A percentile compares a stretch with the other conserved stretches of the same genome.
These are phyloP conservation scores for Piper longum DNA, from an alignment of 164 flowering plant species.

Conservation along the genomic window DNA sequence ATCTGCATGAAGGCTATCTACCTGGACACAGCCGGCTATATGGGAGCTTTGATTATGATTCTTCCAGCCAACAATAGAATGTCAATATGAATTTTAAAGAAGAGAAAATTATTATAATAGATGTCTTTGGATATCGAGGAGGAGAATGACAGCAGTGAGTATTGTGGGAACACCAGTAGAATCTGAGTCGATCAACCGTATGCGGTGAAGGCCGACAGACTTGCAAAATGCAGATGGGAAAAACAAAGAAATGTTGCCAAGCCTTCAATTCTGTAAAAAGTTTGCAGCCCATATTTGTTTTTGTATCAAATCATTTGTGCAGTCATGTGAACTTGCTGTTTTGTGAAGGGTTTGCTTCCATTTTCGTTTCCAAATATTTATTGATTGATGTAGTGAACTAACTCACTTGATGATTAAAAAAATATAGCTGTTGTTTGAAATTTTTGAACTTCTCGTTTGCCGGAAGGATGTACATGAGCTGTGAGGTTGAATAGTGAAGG, in stretches of 20 bases:
- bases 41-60: slow-evolving; percentile 19
- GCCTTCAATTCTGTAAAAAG: slow-evolving; percentile 12
- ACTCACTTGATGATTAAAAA: no score
- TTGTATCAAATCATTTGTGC: neutral
- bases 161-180: slow-evolving; percentile 59
- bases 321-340: no score
- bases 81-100: slow-evolving; percentile 60
- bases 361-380: no score
- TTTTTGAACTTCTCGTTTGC: no score
- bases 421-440: no score
- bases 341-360: no score
- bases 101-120: slow-evolving; percentile 58
- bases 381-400: no score
- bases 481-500: no score
- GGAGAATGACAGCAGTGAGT: slow-evolving; percentile 45
- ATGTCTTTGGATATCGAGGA: slow-evolving; percentile 59
- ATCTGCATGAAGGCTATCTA: slow-evolving; percentile 55
- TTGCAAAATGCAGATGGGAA: slow-evolving; percentile 55
- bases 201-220: slow-evolving; percentile 59
- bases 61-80: slow-evolving; percentile 61
- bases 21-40: slow-evolving; percentile 61
- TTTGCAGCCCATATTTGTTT: neutral
- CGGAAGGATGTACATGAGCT: no score
- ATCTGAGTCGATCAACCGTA: slow-evolving; percentile 52
- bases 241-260: slow-evolving; percentile 23